Base-by-base conservation (phyloP, 768 basidiomycete species). In the Tricholoma bakamatsutake region DNA sequence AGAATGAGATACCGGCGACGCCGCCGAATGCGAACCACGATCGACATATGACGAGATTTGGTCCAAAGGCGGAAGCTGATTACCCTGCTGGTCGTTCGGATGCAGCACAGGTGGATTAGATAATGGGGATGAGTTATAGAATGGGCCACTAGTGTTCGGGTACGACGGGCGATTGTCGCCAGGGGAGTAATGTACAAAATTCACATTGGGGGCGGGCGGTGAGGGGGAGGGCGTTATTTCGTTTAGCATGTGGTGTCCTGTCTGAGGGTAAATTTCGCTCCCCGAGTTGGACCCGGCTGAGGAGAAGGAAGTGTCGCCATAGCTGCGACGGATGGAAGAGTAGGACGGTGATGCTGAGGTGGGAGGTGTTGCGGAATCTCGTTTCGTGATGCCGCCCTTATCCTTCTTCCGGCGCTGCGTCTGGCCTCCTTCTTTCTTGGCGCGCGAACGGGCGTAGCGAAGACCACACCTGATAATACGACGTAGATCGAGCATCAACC, bases 361-460 rank as follows among this genome's bases (percentile, higher is more conserved):
- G 21, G 77, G 75, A 2, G 76, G 76, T 2, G 72, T 73, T 15
- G 69, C 67, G 11, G 76, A 74, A 18, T 76, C 75, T 50, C 82
- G 70, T 58, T 78, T 79, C 18, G 62, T 57, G 27, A 70, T 54
- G 10, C 66, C 69, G 61, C 87, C 86, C 52, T 88, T 87, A 69
- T 88, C 87, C 56, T 83, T 78, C 56, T 82, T 76, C 35, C 87
- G 82, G 66, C 82, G 79, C 10, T 75, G 60, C 15, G 72, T 72
- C 57, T 73, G 72, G 61, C 80, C 76, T 15, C 86, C 92, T 71
- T 89, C 90, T 67, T 90, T 90, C 74, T 94, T 94, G 55, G 92
- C 92, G 64, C 88, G 82, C 52, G 89, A 89, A 55, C 91, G 86
- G 58, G 92, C 90, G 69, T 84, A 93, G 46, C 91, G 84, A 58